Base-by-base conservation (phyloP, 2,329 filamentous ascomycete genomes). In the Phoma herbarum region DNA sequence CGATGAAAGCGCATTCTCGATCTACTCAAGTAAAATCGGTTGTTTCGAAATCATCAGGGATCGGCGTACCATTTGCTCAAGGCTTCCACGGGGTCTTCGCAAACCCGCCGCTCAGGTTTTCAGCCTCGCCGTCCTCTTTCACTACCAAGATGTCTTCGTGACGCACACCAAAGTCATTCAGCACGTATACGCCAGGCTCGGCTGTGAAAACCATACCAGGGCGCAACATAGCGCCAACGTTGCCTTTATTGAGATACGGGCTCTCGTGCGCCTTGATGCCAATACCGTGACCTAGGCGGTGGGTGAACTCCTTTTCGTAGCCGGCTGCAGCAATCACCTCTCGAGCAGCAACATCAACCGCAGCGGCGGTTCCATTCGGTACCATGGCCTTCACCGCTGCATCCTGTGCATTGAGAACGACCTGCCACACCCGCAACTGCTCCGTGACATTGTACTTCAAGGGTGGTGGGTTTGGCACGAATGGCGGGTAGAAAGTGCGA, bases 181-280 rank as follows among this genome's bases (percentile, higher is more conserved):
- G 79, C 0, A 88, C 74, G 68, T 89, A 89, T 29, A 89, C 82
- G 0, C 86, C 87, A 0, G 87, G 86, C 74, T 89, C 87, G 10
- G 83, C 83, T 0, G 87, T 88, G 60, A 89, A 89, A 0, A 82
- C 81, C 86, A 89, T 89, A 0, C 86, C 86, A 0, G 84, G 76
- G 44, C 78, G 77, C 5, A 88, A 75, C 0, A 76, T 65, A 0
- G 78, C 76, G 2, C 69, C 73, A 2, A 75, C 77, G 64, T 89
- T 89, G 57, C 84, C 87, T 66, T 88, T 86, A 69, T 89, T 87
- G 29, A 89, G 75, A 63, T 88, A 89, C 0, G 86, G 86, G 28
- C 84, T 86, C 68, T 89, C 86, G 62, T 88, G 86, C 1, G 86
- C 86, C 74, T 89, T 88, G 68, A 89, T 88, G 0, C 86, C 87